Evolutionary conservation across 1,139 yeast genomes (phyloP), one percentile per base, ranked within the genome.

Genomic region (Fermentozyma sake): DNA sequence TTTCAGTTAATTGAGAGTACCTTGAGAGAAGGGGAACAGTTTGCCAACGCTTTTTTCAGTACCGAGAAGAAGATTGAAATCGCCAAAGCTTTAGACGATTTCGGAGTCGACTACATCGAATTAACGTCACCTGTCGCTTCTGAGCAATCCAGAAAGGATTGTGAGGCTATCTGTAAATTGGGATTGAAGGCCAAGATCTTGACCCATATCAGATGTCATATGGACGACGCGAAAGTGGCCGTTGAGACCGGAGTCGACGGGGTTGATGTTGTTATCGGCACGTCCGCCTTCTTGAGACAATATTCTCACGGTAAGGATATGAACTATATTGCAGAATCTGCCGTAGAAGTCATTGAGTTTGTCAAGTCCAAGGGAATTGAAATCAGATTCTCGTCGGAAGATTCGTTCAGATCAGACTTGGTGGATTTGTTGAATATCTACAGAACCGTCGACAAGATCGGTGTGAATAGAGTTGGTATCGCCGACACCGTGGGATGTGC

Each of bases 401-500:
- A 91, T 65, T 86, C 96, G 6, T 91, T 91, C 75, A 81, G 98
- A 69, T 84, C 95, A 25, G 98, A 91, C 59, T 76, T 91, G 42
- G 97, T 91, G 33, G 98, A 91, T 55, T 71, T 91, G 55, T 75
- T 91, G 48, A 89, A 91, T 68, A 91, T 91, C 49, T 91, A 91
- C 70, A 83, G 91, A 63, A 87, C 97, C 17, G 98, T 91, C 39
- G 95, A 85, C 68, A 85, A 87, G 72, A 87, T 91, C 46, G 98
- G 98, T 51, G 97, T 91, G 33, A 87, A 91, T 72, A 81, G 98
- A 66, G 96, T 91, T 31, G 98, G 98, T 71, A 91, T 91, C 65
- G 97, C 98, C 39, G 98, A 91, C 62, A 91, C 98, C 26, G 97
- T 91, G 37, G 98, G 98, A 28, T 85, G 97, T 59, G 98, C 98